Evolutionary conservation across 106 monocot species (phyloP).

Genomic region (Dioscorea alata): DNA sequence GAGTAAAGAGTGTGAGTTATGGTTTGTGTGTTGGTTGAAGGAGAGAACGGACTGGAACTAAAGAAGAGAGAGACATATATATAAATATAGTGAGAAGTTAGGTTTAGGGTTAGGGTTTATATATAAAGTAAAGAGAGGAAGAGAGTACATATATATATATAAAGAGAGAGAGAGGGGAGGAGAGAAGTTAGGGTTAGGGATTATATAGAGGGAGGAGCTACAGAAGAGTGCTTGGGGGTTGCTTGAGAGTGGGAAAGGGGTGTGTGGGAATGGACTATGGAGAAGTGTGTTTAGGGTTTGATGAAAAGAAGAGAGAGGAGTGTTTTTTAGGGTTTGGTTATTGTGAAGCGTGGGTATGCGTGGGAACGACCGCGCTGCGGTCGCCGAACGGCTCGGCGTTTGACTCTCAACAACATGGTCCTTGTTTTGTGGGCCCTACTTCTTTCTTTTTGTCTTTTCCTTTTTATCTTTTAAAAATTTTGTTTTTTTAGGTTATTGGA

Average conservation of each 20-base stretch:
- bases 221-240: neutral
- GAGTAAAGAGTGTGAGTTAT: neutral
- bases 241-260: constrained; percentile 8
- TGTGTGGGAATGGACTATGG: too few species aligned
- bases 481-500: too few species aligned
- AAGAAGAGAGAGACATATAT: too few species aligned
- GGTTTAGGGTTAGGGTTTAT: neutral
- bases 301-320: neutral
- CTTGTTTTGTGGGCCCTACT: neutral
- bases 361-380: constrained; percentile 17
- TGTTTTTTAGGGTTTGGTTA: neutral
- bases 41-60: too few species aligned
- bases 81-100: neutral
- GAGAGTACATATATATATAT: neutral
- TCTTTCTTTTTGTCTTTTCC: too few species aligned
- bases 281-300: too few species aligned
- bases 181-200: neutral
- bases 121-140: neutral
- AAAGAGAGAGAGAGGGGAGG: neutral
- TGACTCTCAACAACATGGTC: constrained; percentile 11
- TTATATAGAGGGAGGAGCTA: neutral
- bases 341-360: constrained; percentile 1
- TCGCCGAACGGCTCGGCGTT: constrained; percentile 46
- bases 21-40: neutral
- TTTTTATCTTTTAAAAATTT: too few species aligned